phyloP scores from a whole-genome alignment of 2,329 filamentous ascomycete genomes.

The Aspergillus cejpii region DNA sequence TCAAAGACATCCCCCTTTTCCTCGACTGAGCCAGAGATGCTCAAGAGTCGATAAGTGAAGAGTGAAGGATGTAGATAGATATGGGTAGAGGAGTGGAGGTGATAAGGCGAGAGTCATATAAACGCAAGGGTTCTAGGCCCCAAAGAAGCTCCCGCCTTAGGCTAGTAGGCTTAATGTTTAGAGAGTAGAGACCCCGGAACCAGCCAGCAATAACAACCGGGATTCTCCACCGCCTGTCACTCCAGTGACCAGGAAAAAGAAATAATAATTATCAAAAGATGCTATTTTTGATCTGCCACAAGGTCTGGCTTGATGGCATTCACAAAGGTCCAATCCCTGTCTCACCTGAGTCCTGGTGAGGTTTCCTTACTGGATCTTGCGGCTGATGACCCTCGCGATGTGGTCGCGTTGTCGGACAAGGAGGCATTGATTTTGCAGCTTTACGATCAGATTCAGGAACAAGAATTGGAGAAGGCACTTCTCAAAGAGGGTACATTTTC shows the following conservation, averaged over 20 bases:
- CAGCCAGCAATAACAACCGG: slow-evolving; percentile 2
- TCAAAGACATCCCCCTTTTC: slow-evolving; percentile 68
- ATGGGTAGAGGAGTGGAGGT: slow-evolving; percentile 11
- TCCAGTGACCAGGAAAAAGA: background rate
- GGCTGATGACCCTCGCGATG: slow-evolving; percentile 41
- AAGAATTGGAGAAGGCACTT: slow-evolving; percentile 65
- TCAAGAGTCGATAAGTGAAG: slow-evolving; percentile 14
- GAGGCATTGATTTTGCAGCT: slow-evolving; percentile 62
- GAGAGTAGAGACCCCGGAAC: slow-evolving; percentile 12
- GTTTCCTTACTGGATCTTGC: slow-evolving; percentile 37
- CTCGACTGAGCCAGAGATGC: slow-evolving; percentile 25
- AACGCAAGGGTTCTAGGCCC: slow-evolving; percentile 7
- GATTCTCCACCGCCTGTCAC: slow-evolving; percentile 14
- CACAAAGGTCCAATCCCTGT: slow-evolving; percentile 23
- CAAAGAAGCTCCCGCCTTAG: slow-evolving; percentile 15
- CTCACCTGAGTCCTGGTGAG: slow-evolving; percentile 32
- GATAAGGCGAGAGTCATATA: slow-evolving; percentile 10
- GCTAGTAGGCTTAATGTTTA: slow-evolving; percentile 18
- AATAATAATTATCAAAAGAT: slow-evolving; percentile 24
- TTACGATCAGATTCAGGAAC: slow-evolving; percentile 64
- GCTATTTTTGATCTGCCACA: slow-evolving; percentile 20
- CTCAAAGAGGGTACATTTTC: slow-evolving; percentile 42
- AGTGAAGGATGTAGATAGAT: slow-evolving; percentile 18
- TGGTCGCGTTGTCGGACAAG: slow-evolving; percentile 55
- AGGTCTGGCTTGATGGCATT: slow-evolving; percentile 33